These are phyloP conservation scores for Terfezia boudieri DNA, from an alignment of 495 filamentous ascomycete genomes.

Conservation along the genomic window DNA sequence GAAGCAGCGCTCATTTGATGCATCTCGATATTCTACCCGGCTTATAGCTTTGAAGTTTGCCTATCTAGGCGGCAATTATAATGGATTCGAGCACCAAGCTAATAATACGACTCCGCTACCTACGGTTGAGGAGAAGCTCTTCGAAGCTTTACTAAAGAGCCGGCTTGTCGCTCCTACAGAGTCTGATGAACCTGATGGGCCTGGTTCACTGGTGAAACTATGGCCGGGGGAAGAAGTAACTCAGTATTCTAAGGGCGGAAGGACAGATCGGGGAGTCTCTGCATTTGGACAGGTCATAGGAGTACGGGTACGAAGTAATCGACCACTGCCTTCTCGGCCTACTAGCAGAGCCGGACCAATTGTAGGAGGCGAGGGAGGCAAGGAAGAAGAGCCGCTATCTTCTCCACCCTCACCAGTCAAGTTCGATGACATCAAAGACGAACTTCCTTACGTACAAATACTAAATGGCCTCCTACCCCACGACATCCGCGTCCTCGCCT, in stretches of 20 bases:
- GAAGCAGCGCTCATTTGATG: slow-evolving; percentile 39
- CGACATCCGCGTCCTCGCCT: slow-evolving; percentile 76
- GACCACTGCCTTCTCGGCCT: slow-evolving; percentile 26
- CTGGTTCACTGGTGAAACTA: slow-evolving; percentile 19
- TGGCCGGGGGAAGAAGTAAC: slow-evolving; percentile 50
- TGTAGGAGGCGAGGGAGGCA: neutral
- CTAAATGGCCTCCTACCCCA: slow-evolving; percentile 72
- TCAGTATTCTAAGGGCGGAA: slow-evolving; percentile 82
- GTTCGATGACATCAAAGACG: slow-evolving; percentile 59
- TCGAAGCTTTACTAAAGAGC: slow-evolving; percentile 63
- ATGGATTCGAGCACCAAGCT: slow-evolving; percentile 67
- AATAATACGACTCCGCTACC: slow-evolving; percentile 42
- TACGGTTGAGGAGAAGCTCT: slow-evolving; percentile 76
- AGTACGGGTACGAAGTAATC: slow-evolving; percentile 55
- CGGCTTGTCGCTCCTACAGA: slow-evolving; percentile 51
- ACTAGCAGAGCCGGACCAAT: neutral
- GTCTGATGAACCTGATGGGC: slow-evolving; percentile 6
- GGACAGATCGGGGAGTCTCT: slow-evolving; percentile 83
- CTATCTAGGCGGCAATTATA: slow-evolving; percentile 75
- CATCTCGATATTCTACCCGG: slow-evolving; percentile 58
- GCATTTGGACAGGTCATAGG: slow-evolving; percentile 91
- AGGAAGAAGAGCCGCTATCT: neutral
- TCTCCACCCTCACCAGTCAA: slow-evolving; percentile 10
- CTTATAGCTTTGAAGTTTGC: slow-evolving; percentile 80
- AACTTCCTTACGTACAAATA: slow-evolving; percentile 56